Percentiles rank a stretch among this genome's conserved stretches.
Evolutionary conservation across 768 basidiomycete species (phyloP).

Genomic region (Hypholoma fasciculare): DNA sequence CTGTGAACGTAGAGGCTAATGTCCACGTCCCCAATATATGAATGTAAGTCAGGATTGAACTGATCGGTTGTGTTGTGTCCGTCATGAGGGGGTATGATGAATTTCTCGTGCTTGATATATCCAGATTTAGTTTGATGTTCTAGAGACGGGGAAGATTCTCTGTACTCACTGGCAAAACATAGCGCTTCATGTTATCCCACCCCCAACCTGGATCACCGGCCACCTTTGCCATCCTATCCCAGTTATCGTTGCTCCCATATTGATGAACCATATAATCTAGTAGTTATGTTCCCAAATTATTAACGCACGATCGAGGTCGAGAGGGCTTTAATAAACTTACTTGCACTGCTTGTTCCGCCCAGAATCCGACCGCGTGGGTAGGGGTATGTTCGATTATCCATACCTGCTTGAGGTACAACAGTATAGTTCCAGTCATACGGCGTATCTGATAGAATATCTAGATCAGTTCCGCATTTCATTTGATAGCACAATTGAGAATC

Average conservation of each 20-base stretch:
- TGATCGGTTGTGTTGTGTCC: conserved; percentile 30
- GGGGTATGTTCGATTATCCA: conserved; percentile 25
- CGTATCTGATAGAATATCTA: conserved; percentile 2
- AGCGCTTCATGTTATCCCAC: conserved; percentile 33
- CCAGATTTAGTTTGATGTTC: neutral
- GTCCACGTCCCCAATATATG: conserved; percentile 20
- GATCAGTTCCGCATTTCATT: neutral
- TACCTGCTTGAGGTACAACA: conserved; percentile 22
- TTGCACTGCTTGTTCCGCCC: conserved; percentile 27
- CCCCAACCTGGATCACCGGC: conserved; percentile 37
- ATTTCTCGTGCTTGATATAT: conserved; percentile 28
- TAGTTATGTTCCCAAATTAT: conserved; percentile 2
- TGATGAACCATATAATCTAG: conserved; percentile 36
- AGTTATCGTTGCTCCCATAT: conserved; percentile 35
- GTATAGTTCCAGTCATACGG: conserved; percentile 26
- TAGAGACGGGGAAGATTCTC: neutral
- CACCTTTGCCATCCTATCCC: conserved; percentile 29
- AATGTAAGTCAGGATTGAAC: conserved; percentile 29
- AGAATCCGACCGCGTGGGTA: conserved; percentile 31
- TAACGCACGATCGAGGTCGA: neutral
- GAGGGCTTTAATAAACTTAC: neutral
- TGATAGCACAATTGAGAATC: neutral
- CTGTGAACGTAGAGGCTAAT: conserved; percentile 27
- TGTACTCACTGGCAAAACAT: conserved; percentile 20
- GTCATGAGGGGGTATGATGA: conserved; percentile 25